phyloP scores from a whole-genome alignment of 2,329 filamentous ascomycete species.

The Aspergillus fumigatiaffinis region DNA sequence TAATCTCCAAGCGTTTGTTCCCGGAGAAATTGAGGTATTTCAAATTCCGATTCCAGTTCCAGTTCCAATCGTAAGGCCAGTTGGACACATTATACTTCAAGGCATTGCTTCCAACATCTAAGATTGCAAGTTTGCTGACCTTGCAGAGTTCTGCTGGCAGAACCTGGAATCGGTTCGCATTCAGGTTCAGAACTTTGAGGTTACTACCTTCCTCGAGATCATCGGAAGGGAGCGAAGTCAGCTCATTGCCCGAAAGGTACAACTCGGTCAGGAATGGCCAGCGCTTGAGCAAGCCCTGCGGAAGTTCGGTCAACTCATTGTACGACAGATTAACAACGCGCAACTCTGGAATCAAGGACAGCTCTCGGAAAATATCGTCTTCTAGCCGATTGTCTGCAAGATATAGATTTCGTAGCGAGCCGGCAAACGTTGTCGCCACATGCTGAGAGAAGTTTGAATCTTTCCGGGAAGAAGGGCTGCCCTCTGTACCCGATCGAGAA shows the following conservation, averaged over 20 bases:
- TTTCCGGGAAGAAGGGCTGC: constrained; percentile 64
- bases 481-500: constrained; percentile 61
- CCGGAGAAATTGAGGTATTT: constrained; percentile 94
- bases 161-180: constrained; percentile 96
- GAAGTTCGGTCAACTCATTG: constrained; percentile 90
- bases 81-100: constrained; percentile 99
- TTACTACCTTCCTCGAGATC: constrained; percentile 87
- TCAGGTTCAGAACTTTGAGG: constrained; percentile 87
- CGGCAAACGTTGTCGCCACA: constrained; percentile 80
- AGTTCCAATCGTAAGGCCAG: constrained; percentile 99
- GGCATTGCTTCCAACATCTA: constrained; percentile 92
- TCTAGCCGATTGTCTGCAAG: constrained; percentile 91
- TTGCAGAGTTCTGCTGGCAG: constrained; percentile 92
- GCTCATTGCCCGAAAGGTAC: constrained; percentile 90
- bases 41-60: constrained; percentile 95
- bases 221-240: constrained; percentile 86
- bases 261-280: constrained; percentile 90
- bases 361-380: constrained; percentile 91
- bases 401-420: constrained; percentile 76
- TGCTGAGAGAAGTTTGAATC: constrained; percentile 82
- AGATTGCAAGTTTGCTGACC: constrained; percentile 82
- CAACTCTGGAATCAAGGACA: constrained; percentile 76
- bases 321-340: constrained; percentile 90
- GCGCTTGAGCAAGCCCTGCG: constrained; percentile 77
- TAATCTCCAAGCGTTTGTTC: constrained; percentile 93